phyloP scores from a whole-genome alignment of 2,329 filamentous ascomycete genomes.

The Penicillium sp. region DNA sequence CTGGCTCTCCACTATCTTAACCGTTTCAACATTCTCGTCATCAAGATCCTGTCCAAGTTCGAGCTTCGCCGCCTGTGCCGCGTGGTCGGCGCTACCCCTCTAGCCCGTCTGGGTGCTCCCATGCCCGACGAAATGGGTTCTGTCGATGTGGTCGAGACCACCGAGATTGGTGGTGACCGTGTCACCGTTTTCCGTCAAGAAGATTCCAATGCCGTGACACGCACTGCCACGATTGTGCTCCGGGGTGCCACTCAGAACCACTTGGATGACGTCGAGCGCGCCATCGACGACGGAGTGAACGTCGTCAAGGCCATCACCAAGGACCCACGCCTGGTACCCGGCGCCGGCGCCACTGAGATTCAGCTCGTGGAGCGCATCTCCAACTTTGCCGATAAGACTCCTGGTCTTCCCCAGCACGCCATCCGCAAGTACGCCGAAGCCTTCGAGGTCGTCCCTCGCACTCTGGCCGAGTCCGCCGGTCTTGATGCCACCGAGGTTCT shows the following conservation, averaged over 20 bases:
- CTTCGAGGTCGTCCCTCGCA: constrained; percentile 94
- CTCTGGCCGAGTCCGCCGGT: constrained; percentile 89
- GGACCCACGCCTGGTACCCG: constrained; percentile 85
- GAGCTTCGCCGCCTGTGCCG: constrained; percentile 92
- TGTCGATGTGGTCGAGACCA: constrained; percentile 91
- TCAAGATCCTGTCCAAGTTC: constrained; percentile 97
- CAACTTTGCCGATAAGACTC: constrained; percentile 84
- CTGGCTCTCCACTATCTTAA: constrained; percentile 97
- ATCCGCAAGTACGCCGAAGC: constrained; percentile 98
- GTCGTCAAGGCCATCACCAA: constrained; percentile 97
- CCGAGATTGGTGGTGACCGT: constrained; percentile 95
- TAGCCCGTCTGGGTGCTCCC: constrained; percentile 89
- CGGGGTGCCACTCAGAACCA: constrained; percentile 97
- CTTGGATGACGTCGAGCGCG: constrained; percentile 92
- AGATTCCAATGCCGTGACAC: constrained; percentile 69
- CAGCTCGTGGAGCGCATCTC: constrained; percentile 91
- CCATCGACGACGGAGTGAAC: constrained; percentile 96
- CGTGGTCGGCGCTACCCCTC: constrained; percentile 92
- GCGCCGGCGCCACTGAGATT: constrained; percentile 90
- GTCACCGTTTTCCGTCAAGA: constrained; percentile 99
- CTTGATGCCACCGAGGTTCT: constrained; percentile 96
- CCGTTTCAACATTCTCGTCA: constrained; percentile 90
- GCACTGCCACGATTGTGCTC: constrained; percentile 90
- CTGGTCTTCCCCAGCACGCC: constrained; percentile 88
- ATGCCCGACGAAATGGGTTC: constrained; percentile 99